Evolutionary conservation across 1,284 basidiomycete genomes (phyloP).

Genomic region (Neonothopanus nambi): DNA sequence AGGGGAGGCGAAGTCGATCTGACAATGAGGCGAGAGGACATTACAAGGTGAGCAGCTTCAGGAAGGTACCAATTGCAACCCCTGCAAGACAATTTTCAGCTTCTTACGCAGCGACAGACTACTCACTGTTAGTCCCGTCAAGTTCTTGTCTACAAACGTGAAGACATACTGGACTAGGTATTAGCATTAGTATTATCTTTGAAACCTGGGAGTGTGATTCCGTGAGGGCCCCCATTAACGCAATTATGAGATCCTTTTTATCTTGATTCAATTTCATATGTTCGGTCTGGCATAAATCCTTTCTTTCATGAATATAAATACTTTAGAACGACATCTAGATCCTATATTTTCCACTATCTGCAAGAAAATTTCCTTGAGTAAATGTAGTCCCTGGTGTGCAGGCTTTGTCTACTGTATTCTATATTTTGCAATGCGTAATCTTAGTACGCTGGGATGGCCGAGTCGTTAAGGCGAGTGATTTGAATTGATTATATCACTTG

Average conservation of each 20-base stretch:
- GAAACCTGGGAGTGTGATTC: background rate
- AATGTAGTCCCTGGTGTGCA: too few species aligned
- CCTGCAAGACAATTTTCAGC: constrained; percentile 34
- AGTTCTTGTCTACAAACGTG: constrained; percentile 67
- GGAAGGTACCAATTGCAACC: constrained; percentile 74
- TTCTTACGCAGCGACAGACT: constrained; percentile 6
- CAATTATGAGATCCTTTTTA: background rate
- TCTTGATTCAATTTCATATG: too few species aligned
- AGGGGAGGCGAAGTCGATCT: constrained; percentile 74
- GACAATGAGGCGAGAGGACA: constrained; percentile 54
- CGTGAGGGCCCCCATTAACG: background rate
- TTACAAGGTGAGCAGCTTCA: constrained; percentile 83
- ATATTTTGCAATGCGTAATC: too few species aligned
- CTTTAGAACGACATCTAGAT: too few species aligned
- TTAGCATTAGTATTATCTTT: constrained; percentile 22
- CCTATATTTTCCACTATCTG: too few species aligned
- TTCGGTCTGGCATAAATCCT: too few species aligned
- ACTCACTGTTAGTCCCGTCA: constrained; percentile 59
- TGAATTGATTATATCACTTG: too few species aligned
- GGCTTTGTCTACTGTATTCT: too few species aligned
- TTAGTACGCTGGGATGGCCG: too few species aligned
- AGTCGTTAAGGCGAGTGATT: too few species aligned
- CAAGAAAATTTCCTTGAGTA: too few species aligned
- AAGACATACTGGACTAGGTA: constrained; percentile 70
- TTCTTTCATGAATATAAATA: too few species aligned